Percentiles rank a stretch among this genome's conserved stretches.
Conservation (phyloP, 2,329 filamentous ascomycete genomes). For the Diaporthe citriasiana region DNA sequence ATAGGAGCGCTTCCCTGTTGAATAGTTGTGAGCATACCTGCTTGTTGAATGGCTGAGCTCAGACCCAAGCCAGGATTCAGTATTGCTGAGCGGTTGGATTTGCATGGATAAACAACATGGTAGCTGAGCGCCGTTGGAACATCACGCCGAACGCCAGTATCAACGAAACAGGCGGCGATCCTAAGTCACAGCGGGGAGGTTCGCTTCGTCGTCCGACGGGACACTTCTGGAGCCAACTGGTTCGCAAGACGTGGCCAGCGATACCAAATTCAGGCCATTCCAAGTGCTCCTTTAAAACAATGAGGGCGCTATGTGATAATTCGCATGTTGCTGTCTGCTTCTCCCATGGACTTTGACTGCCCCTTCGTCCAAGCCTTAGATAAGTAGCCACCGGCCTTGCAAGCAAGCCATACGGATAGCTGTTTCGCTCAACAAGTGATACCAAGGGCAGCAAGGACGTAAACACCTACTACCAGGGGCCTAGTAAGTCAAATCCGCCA, state of each 20-base stretch:
- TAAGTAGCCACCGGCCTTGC: not conserved
- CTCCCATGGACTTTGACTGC: not conserved
- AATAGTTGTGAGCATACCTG: not conserved
- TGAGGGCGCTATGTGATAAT: not conserved
- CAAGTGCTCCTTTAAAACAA: not conserved
- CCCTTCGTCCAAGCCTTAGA: not conserved
- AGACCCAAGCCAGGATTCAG: not conserved
- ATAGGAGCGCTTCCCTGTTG: not conserved
- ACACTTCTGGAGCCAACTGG: not conserved
- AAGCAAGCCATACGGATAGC: too few relatives aligned
- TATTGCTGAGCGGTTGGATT: not conserved
- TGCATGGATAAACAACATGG: not conserved
- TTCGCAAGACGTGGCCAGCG: not conserved
- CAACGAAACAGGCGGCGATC: not conserved
- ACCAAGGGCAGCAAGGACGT: not conserved
- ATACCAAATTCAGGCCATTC: not conserved
- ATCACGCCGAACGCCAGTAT: not conserved
- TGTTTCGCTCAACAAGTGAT: not conserved
- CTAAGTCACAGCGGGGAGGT: not conserved
- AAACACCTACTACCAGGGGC: not conserved
- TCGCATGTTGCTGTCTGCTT: not conserved
- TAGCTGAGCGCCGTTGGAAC: not conserved
- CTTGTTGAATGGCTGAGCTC: not conserved
- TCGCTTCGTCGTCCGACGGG: not conserved
- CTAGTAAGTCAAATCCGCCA: not conserved